Conservation (phyloP, 2,329 filamentous ascomycete genomes). For the Arthroderma uncinatum region DNA sequence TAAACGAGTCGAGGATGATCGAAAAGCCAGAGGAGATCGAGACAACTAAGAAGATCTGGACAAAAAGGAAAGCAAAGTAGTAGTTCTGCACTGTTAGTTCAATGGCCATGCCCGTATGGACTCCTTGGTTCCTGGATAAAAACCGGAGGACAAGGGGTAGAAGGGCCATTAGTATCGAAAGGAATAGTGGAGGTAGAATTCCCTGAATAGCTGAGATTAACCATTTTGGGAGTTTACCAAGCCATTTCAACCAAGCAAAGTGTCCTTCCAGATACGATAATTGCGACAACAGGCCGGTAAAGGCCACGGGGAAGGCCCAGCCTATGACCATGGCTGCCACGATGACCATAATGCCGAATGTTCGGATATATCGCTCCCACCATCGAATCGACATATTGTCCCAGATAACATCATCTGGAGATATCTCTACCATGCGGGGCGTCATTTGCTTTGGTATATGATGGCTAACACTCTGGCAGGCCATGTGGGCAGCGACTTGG, state of each 20-base stretch:
- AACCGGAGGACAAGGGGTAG: conserved; percentile 69
- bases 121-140: conserved; percentile 62
- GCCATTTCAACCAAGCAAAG: conserved; percentile 59
- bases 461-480: conserved; percentile 81
- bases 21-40: conserved; percentile 69
- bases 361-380: conserved; percentile 79
- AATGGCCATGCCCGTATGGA: conserved; percentile 68
- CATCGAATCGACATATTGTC: conserved; percentile 92
- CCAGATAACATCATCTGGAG: conserved; percentile 87
- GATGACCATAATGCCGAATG: conserved; percentile 51
- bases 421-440: conserved; percentile 83
- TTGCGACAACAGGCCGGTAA: conserved; percentile 73
- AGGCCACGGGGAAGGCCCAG: conserved; percentile 84
- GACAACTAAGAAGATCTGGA: conserved; percentile 88
- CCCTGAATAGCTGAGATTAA: conserved; percentile 64
- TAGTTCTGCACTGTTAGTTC: conserved; percentile 79
- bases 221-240: conserved; percentile 49
- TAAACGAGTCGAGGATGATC: conserved; percentile 51
- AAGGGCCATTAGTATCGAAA: conserved; percentile 67
- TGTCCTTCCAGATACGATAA: conserved; percentile 56
- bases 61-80: conserved; percentile 89
- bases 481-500: conserved; percentile 96
- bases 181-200: conserved; percentile 67
- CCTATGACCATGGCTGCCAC: conserved; percentile 69
- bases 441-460: conserved; percentile 90